phyloP scores from a whole-genome alignment of 352 stramenopile species.

The Pythium biforme region DNA sequence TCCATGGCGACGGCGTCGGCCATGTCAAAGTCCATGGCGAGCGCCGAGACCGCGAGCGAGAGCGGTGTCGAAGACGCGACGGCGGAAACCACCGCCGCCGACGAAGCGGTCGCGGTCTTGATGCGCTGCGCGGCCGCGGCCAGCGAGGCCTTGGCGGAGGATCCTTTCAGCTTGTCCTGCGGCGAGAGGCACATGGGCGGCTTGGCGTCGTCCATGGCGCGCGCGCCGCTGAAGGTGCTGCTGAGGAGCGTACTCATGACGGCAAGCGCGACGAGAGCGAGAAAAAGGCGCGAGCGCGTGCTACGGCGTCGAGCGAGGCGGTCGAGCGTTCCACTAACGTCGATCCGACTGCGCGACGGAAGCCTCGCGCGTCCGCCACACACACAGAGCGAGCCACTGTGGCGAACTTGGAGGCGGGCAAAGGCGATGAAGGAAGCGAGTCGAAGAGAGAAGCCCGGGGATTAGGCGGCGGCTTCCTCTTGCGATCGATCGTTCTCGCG shows the following conservation, averaged over 20 bases:
- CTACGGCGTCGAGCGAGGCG: slow-evolving; percentile 17
- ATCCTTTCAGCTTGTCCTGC: slow-evolving; percentile 62
- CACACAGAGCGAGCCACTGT: slow-evolving; percentile 7
- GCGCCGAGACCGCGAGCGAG: slow-evolving; percentile 4
- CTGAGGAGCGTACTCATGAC: slow-evolving; percentile 8
- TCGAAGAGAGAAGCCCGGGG: slow-evolving; percentile 4
- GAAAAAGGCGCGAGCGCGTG: slow-evolving; percentile 12
- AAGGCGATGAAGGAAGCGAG: background rate
- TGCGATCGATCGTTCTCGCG: slow-evolving; percentile 5
- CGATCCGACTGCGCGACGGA: slow-evolving; percentile 20
- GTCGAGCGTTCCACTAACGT: slow-evolving; percentile 23
- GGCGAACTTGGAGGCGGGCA: background rate
- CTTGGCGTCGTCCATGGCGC: slow-evolving; percentile 51
- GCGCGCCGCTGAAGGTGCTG: slow-evolving; percentile 16
- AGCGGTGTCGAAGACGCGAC: background rate
- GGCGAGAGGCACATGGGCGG: slow-evolving; percentile 61
- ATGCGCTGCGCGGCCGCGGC: slow-evolving; percentile 30
- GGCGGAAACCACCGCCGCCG: background rate
- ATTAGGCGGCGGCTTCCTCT: slow-evolving; percentile 9
- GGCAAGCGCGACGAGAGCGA: background rate
- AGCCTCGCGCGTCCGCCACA: slow-evolving; percentile 15
- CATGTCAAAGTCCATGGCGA: slow-evolving; percentile 15
- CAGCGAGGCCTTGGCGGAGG: slow-evolving; percentile 13
- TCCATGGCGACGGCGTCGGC: slow-evolving; percentile 6
- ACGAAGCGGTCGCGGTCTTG: slow-evolving; percentile 23